Conservation (phyloP, 345 rosid genomes). For the Euphorbia tirucalli region DNA sequence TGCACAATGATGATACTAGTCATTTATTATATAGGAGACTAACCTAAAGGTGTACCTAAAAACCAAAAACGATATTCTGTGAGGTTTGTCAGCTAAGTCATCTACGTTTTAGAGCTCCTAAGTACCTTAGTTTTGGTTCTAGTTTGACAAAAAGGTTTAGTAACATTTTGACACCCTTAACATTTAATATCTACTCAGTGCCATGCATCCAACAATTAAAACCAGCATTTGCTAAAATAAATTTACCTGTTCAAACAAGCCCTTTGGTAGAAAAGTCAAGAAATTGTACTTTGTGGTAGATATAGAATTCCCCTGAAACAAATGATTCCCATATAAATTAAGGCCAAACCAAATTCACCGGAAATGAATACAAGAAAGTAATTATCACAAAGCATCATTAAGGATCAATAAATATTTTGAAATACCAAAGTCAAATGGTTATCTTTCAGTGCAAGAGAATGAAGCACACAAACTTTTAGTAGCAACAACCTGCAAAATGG, state of each 20-base stretch:
- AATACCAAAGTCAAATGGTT: constrained; percentile 2
- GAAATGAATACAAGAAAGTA: neutral
- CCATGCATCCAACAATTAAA: constrained; percentile 5
- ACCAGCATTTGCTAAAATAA: constrained; percentile 8
- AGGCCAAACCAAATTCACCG: constrained; percentile 8
- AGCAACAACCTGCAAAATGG: neutral
- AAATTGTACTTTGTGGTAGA: constrained; percentile 98
- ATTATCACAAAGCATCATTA: neutral
- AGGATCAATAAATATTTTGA: neutral
- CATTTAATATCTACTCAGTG: neutral
- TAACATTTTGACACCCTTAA: neutral
- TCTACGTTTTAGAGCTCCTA: neutral
- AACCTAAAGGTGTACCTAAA: neutral
- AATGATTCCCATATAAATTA: constrained; percentile 19
- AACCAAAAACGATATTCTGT: neutral
- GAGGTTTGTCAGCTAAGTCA: neutral
- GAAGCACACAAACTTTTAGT: neutral
- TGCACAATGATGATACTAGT: neutral
- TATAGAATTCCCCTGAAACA: constrained; percentile 79
- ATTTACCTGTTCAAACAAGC: constrained; percentile 96
- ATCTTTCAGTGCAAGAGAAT: neutral
- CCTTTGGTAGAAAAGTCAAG: constrained; percentile 91
- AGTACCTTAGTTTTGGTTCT: neutral
- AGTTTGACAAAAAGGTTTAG: neutral
- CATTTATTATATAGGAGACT: neutral